Conservation (phyloP, 805 yeast species). For the Suhomyces faveliae region DNA sequence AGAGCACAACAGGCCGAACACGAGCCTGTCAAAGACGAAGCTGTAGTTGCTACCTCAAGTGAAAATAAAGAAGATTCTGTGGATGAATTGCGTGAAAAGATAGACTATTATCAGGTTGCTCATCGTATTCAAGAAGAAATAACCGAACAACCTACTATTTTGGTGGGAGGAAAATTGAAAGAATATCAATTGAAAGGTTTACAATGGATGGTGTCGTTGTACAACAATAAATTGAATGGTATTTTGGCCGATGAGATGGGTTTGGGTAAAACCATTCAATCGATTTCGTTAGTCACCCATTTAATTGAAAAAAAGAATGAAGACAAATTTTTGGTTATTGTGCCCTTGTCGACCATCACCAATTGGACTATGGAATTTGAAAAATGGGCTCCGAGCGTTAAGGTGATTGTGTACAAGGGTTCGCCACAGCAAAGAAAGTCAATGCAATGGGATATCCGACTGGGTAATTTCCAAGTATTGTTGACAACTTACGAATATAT, state of each 20-base stretch:
- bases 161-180: slow-evolving; percentile 76
- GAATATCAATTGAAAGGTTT: slow-evolving; percentile 70
- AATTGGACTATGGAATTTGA: slow-evolving; percentile 86
- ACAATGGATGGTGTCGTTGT: slow-evolving; percentile 66
- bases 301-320: slow-evolving; percentile 64
- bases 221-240: slow-evolving; percentile 61
- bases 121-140: slow-evolving; percentile 70
- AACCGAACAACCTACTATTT: slow-evolving; percentile 60
- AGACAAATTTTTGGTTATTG: slow-evolving; percentile 76
- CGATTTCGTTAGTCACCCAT: slow-evolving; percentile 74
- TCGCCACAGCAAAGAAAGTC: slow-evolving; percentile 68
- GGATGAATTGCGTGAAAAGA: slow-evolving; percentile 61
- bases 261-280: slow-evolving; percentile 67
- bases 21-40: slow-evolving; percentile 30
- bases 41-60: slow-evolving; percentile 18
- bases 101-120: slow-evolving; percentile 81
- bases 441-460: slow-evolving; percentile 60
- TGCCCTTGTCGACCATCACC: slow-evolving; percentile 79
- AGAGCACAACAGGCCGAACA: slow-evolving; percentile 61
- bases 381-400: slow-evolving; percentile 83
- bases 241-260: slow-evolving; percentile 71
- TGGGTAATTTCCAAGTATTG: slow-evolving; percentile 71
- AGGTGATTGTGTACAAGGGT: slow-evolving; percentile 74
- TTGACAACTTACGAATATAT: slow-evolving; percentile 82
- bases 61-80: slow-evolving; percentile 38